These are phyloP conservation scores for Phytophthora megakarya DNA, from an alignment of 352 stramenopile genomes.

Conservation along the genomic window DNA sequence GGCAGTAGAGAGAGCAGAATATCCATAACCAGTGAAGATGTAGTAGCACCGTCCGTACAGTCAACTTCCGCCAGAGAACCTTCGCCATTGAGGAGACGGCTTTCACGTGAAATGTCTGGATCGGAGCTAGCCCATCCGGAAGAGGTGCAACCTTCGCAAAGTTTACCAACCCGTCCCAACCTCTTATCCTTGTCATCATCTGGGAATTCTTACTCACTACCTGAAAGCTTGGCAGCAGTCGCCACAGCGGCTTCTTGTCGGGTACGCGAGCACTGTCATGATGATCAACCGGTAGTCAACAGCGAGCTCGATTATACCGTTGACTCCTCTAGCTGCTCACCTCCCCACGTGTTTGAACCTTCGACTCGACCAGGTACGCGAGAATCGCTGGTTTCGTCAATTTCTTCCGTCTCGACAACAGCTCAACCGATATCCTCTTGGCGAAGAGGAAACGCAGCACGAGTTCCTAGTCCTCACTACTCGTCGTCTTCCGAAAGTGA, in stretches of 20 bases:
- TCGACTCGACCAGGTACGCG: conserved; percentile 1
- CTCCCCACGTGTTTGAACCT: conserved; percentile 2
- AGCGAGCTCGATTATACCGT: conserved; percentile 29
- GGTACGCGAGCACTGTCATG: conserved; percentile 11
- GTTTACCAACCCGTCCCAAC: background rate
- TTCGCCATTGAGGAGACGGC: conserved; percentile 17
- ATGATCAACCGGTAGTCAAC: conserved; percentile 5
- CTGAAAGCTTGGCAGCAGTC: conserved; percentile 12
- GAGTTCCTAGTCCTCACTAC: conserved; percentile 13
- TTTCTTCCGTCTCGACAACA: conserved; percentile 30
- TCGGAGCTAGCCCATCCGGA: conserved; percentile 23
- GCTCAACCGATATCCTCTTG: background rate
- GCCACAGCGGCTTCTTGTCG: conserved; percentile 18
- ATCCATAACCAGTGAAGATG: background rate
- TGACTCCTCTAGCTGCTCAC: conserved; percentile 26
- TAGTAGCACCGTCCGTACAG: background rate
- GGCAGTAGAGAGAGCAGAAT: conserved; percentile 11
- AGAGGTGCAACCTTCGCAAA: conserved; percentile 4
- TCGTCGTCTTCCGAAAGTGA: conserved; percentile 36
- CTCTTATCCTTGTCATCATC: conserved; percentile 24
- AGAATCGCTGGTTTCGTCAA: conserved; percentile 19
- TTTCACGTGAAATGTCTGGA: conserved; percentile 24
- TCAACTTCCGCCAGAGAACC: conserved; percentile 10
- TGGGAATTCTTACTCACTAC: conserved; percentile 11
- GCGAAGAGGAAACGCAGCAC: conserved; percentile 3